These are phyloP conservation scores for Aspergillus sp. DNA, from an alignment of 2,329 filamentous ascomycete genomes.

Conservation along the genomic window DNA sequence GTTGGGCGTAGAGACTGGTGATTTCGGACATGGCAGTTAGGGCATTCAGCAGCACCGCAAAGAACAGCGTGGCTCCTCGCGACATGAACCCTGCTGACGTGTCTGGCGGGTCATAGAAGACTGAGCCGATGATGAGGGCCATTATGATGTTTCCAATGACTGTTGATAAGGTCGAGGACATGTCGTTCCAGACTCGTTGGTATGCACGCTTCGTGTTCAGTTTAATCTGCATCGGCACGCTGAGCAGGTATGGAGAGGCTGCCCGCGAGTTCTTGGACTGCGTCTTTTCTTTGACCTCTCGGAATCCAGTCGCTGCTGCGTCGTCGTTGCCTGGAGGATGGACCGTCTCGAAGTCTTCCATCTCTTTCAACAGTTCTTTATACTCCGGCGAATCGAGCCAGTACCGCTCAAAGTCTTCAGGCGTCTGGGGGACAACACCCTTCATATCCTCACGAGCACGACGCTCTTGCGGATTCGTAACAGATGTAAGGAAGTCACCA, in stretches of 20 bases:
- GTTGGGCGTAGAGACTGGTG: constrained; percentile 41
- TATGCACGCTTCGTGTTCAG: constrained; percentile 80
- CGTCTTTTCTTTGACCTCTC: constrained; percentile 33
- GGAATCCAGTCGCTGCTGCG: constrained; percentile 33
- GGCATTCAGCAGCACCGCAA: constrained; percentile 81
- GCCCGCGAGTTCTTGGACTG: constrained; percentile 45
- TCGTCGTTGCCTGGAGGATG: constrained; percentile 19
- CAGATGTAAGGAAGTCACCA: constrained; percentile 66
- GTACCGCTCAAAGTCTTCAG: constrained; percentile 64
- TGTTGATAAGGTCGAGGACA: constrained; percentile 66
- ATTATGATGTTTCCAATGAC: constrained; percentile 67
- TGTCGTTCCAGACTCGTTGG: constrained; percentile 71
- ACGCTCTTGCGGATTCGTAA: constrained; percentile 64
- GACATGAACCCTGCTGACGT: constrained; percentile 70
- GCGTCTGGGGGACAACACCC: constrained; percentile 60
- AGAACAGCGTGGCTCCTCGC: constrained; percentile 77
- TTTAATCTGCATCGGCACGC: constrained; percentile 69
- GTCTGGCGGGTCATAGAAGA: constrained; percentile 72
- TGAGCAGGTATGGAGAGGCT: constrained; percentile 69
- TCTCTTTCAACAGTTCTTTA: constrained; percentile 36
- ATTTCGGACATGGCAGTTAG: constrained; percentile 54
- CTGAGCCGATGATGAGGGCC: constrained; percentile 72
- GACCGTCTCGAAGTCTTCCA: constrained; percentile 38
- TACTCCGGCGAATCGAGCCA: constrained; percentile 56
- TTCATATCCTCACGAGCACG: constrained; percentile 58